Evolutionary conservation across 2,329 filamentous ascomycete species (phyloP).

Genomic region (Aspergillus novoparasiticus): DNA sequence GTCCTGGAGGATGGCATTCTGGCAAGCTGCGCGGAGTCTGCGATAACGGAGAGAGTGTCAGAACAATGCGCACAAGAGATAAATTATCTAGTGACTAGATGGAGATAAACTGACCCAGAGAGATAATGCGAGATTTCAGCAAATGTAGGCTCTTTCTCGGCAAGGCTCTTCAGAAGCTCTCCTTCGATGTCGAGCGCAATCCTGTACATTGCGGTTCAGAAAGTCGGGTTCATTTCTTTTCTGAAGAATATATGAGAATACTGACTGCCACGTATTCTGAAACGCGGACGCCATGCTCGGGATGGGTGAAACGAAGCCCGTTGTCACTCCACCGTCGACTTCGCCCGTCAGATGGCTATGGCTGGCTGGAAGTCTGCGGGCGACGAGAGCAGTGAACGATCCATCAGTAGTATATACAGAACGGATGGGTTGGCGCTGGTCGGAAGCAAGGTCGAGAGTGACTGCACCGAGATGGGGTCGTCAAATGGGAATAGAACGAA

Average conservation of each 20-base stretch:
- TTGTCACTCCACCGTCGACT: conserved; percentile 54
- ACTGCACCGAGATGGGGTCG: conserved; percentile 10
- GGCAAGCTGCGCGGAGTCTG: conserved; percentile 72
- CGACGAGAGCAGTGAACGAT: conserved; percentile 53
- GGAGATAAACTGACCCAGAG: conserved; percentile 35
- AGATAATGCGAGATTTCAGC: conserved; percentile 52
- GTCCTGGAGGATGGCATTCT: conserved; percentile 72
- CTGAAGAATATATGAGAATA: conserved; percentile 21
- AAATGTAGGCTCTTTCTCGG: conserved; percentile 53
- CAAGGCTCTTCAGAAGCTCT: conserved; percentile 52
- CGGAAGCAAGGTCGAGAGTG: conserved; percentile 15
- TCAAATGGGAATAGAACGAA: conserved; percentile 5
- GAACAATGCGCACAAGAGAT: neutral
- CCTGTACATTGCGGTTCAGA: conserved; percentile 26
- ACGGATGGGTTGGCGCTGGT: conserved; percentile 17
- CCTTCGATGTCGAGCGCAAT: conserved; percentile 50
- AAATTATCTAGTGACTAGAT: neutral
- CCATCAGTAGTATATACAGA: conserved; percentile 49
- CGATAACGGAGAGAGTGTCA: conserved; percentile 6
- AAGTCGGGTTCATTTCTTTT: conserved; percentile 20
- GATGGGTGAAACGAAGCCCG: conserved; percentile 24
- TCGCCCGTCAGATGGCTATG: conserved; percentile 61
- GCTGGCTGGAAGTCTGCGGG: conserved; percentile 54
- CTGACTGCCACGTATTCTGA: conserved; percentile 57
- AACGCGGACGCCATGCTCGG: conserved; percentile 49